Evolutionary conservation across 805 yeast genomes (phyloP), one percentile per base, ranked within the genome.

Genomic region (Zygoascus bituminiphila): DNA sequence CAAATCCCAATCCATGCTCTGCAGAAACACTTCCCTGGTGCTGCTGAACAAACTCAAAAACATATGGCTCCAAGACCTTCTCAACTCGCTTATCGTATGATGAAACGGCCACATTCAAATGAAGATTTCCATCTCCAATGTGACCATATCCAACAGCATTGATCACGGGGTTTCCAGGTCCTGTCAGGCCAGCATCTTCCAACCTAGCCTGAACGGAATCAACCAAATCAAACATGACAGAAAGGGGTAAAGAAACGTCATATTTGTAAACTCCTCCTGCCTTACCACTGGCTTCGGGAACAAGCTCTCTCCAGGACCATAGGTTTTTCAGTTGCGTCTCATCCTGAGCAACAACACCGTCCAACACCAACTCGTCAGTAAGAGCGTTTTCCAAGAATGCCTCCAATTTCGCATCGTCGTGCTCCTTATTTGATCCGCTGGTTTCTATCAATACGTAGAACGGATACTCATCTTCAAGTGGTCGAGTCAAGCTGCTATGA

Each of bases 91-190:
- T 82, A 54, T 74, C 74, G 68, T 93, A 93, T 59, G 79, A 76
- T 65, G 96, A 78, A 15, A 88, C 95, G 39, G 94, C 83, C 45
- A 93, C 94, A 62, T 93, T 93, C 62, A 93, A 77, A 66, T 93
- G 98, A 60, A 93, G 72, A 68, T 93, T 93, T 46, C 98, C 98
- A 63, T 93, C 98, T 49, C 98, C 98, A 59, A 93, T 77, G 62
- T 93, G 98, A n/a, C 98, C 98, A 61, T 91, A 93, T 0, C 98
- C 98, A 55, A 91, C 81, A 9, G 94, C 95, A 52, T 79, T 83
- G 47, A 87, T 82, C 2, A 86, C 97, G 2, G 97, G 96, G 63
- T 74, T 76, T 7, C 54, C 61, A 38, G 77, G 83, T 47, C 84
- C 86, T 20, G 81, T 68, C 47, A 91, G 67, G 1, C 76, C 81